Evolutionary conservation across 257 asterid species (phyloP).

Genomic region (Solanum ossicruentum): DNA sequence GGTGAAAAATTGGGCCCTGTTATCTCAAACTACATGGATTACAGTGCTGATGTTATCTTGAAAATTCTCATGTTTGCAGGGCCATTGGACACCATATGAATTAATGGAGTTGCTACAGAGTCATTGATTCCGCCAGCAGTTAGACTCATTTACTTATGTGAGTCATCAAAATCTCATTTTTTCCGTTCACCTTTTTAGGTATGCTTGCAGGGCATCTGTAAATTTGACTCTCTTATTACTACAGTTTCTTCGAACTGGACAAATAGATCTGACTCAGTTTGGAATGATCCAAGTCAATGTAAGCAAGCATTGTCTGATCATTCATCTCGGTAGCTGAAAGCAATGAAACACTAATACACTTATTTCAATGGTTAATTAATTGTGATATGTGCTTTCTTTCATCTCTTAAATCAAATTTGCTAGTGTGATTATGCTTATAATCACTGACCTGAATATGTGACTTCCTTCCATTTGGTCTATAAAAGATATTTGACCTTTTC

Average conservation of each 20-base stretch:
- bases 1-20: slow-evolving; percentile 19
- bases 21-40: too few species aligned
- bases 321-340: too few species aligned
- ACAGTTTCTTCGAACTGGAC: too few species aligned
- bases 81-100: too few species aligned
- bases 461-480: neutral
- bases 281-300: too few species aligned
- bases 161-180: slow-evolving; percentile 7
- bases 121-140: slow-evolving; percentile 87
- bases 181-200: neutral
- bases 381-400: neutral
- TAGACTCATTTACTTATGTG: slow-evolving; percentile 92
- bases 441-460: neutral
- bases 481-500: neutral
- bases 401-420: neutral
- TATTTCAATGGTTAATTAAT: neutral
- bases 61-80: too few species aligned
- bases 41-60: too few species aligned
- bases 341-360: too few species aligned
- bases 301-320: too few species aligned
- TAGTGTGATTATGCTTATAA: neutral
- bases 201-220: neutral
- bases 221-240: too few species aligned
- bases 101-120: neutral
- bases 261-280: too few species aligned